Base-by-base conservation (phyloP, 2,329 filamentous ascomycete genomes). In the Westerdykella ornata region DNA sequence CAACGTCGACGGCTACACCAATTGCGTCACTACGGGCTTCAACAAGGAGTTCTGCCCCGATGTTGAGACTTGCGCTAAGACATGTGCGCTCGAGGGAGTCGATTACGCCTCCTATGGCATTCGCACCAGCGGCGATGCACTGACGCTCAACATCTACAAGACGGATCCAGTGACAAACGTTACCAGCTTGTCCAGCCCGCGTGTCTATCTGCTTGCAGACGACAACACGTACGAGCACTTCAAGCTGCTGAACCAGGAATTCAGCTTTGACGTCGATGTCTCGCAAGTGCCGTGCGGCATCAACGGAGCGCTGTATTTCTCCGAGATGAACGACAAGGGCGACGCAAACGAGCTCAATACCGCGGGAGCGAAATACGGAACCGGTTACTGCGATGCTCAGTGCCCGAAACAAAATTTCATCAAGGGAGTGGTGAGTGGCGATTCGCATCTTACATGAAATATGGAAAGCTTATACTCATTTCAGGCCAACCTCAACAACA, bases 261-360 rank as follows among this genome's bases (percentile, higher is more conserved):
- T 58, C 38, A 46, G 47, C 9, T 57, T 58, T 36, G 55, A 58
- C 40, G 49, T 58, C n/a, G 55, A 57, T 19, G 47, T 82, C 22
- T 81, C 78, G 16, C 71, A 72, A 43, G 67, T 82, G 12, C 73
- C 74, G 37, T 85, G 82, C 54, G 82, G 82, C 35, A 66, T 84
- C 41, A 84, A 85, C 60, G 81, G 80, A 33, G 51, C 49, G 28
- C 15, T 46, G 16, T 48, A 45, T 30, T 43, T 82, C 33, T 66
- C 72, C 5, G 64, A 72, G 50, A 82, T 82, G 77, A 69, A 74
- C 7, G 65, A 69, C 6, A 74, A 80, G 51, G 82, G 81, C 49
- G 80, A 78, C 28, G 49, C 68, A 36, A 55, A 68, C 19, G 60
- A 59, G 41, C 73, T 71, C 49, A 59, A 69, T 0, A 65, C 49